Percentiles rank a stretch among this genome's conserved stretches.
Conservation (phyloP, 768 basidiomycete species). For the Austroboletus eburneus region DNA sequence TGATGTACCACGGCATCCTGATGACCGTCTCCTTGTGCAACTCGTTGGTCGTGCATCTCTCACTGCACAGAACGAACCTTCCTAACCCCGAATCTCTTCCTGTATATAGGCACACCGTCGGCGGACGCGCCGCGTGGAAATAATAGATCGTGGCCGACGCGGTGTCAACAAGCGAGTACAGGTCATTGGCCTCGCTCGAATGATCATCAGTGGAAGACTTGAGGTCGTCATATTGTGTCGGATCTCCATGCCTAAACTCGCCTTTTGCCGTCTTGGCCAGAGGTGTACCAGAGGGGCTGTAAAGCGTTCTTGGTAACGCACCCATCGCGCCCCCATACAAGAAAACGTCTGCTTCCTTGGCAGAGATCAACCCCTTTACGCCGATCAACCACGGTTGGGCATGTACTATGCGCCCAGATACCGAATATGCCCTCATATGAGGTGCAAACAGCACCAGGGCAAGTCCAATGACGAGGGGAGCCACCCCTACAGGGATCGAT, state of each 20-base stretch:
- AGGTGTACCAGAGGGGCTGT: slow-evolving; percentile 17
- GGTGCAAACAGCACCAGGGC: slow-evolving; percentile 15
- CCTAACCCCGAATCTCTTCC: too few species aligned
- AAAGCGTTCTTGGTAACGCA: slow-evolving; percentile 9
- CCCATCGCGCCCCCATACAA: slow-evolving; percentile 13
- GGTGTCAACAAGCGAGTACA: slow-evolving; percentile 27
- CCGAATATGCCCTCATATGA: slow-evolving; percentile 10
- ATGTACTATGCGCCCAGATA: slow-evolving; percentile 14
- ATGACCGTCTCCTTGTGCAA: slow-evolving; percentile 24
- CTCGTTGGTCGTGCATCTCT: slow-evolving; percentile 16
- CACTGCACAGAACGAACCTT: slow-evolving; percentile 21
- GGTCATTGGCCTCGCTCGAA: not conserved
- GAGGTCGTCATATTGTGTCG: slow-evolving; percentile 4
- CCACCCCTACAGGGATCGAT: not conserved
- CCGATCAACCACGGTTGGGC: slow-evolving; percentile 24
- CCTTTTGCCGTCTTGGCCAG: slow-evolving; percentile 7
- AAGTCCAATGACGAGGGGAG: not conserved
- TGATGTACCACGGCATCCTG: slow-evolving; percentile 20
- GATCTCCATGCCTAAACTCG: slow-evolving; percentile 17
- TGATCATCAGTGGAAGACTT: too few species aligned
- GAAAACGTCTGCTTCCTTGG: slow-evolving; percentile 12
- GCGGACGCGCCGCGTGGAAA: too few species aligned
- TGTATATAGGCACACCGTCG: too few species aligned
- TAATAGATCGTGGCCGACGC: too few species aligned
- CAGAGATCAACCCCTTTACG: slow-evolving; percentile 25